Percentiles rank a stretch among this genome's conserved stretches.
Evolutionary conservation across 176 grass and related monocot genomes (phyloP).

Genomic region (Pontederia crassipes): DNA sequence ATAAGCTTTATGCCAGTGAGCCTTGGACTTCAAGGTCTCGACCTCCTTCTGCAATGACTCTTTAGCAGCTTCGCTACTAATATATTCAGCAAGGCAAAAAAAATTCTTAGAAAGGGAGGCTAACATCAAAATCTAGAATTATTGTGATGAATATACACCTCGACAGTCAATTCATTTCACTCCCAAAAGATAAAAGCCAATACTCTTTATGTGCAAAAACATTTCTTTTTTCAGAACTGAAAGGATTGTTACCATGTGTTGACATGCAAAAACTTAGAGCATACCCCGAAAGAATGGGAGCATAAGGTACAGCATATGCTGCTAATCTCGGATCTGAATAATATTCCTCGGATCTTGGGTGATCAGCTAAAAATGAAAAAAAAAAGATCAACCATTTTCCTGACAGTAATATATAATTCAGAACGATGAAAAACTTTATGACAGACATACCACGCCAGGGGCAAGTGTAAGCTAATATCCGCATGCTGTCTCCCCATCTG

Average conservation of each 20-base stretch:
- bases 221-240: no score
- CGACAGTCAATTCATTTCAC: constrained; percentile 20
- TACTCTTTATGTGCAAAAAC: constrained; percentile 2
- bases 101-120: neutral
- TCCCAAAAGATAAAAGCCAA: constrained; percentile 8
- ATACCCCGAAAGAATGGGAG: constrained; percentile 87
- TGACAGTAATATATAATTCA: neutral
- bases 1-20: constrained; percentile 92
- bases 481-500: constrained; percentile 98
- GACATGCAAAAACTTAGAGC: constrained; percentile 12
- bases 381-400: constrained; percentile 10
- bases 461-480: constrained; percentile 90
- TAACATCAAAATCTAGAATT: constrained; percentile 9
- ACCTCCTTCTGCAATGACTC: constrained; percentile 73
- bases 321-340: constrained; percentile 94
- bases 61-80: constrained; percentile 70
- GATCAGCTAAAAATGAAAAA: constrained; percentile 58
- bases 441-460: constrained; percentile 75
- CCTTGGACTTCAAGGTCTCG: constrained; percentile 65
- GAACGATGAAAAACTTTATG: neutral
- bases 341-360: constrained; percentile 85
- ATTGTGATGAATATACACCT: constrained; percentile 9
- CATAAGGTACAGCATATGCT: constrained; percentile 95
- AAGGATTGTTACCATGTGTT: no score
- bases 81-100: constrained; percentile 13